Conservation (phyloP, 192 early-diverging fungal genomes). For the Coemansia erecta region DNA sequence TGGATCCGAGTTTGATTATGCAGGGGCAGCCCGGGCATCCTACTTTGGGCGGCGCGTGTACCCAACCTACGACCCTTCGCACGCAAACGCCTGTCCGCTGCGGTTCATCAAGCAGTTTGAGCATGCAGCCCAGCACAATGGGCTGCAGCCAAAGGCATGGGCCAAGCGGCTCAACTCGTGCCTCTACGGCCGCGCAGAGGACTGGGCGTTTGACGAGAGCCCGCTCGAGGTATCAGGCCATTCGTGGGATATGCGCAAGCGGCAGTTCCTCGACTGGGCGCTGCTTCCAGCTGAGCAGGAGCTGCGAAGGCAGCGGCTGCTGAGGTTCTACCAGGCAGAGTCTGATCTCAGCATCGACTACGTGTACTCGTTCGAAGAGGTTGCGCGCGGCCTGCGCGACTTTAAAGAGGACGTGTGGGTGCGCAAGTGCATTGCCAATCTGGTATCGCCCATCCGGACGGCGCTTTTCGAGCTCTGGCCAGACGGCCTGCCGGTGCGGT, state of each 20-base stretch:
- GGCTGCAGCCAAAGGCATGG: conserved; percentile 40
- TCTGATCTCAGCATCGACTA: conserved; percentile 51
- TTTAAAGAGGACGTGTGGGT: conserved; percentile 53
- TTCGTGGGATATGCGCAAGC: conserved; percentile 44
- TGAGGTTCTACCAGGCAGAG: conserved; percentile 48
- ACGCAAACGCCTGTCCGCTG: conserved; percentile 26
- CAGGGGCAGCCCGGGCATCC: conserved; percentile 28
- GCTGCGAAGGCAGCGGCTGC: conserved; percentile 41
- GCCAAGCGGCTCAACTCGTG: conserved; percentile 47
- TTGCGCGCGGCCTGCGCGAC: conserved; percentile 40
- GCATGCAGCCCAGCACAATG: conserved; percentile 50
- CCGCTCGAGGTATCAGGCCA: conserved; percentile 29
- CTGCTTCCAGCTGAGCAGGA: conserved; percentile 51
- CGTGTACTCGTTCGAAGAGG: conserved; percentile 51
- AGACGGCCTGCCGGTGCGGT: conserved; percentile 44
- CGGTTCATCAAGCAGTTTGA: conserved; percentile 49
- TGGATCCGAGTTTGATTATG: conserved; percentile 32
- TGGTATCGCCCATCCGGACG: conserved; percentile 35
- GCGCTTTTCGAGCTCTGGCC: conserved; percentile 52
- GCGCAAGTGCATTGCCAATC: conserved; percentile 49
- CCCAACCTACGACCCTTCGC: conserved; percentile 45
- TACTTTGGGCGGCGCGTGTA: conserved; percentile 42
- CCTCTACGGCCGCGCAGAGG: conserved; percentile 38
- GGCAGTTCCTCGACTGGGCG: conserved; percentile 53
- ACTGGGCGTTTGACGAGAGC: conserved; percentile 53